Evolutionary conservation across 139 green algal genomes (phyloP), one percentile per base, ranked within the genome.

Genomic region (Spirogloea muscicola): DNA sequence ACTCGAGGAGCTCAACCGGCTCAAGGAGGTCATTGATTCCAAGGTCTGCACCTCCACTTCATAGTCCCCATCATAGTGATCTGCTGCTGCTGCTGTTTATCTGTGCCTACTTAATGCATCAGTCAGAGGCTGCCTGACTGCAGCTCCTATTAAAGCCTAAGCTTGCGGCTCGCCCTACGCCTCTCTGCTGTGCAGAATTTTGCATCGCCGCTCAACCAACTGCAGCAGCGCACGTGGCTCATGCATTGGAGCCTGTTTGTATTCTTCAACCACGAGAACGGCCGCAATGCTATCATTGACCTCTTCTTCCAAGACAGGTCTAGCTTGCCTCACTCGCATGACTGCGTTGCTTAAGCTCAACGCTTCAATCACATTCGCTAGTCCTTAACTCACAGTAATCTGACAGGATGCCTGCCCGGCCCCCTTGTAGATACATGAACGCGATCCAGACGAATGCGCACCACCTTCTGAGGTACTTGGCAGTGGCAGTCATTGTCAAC

Each of bases 241-340:
- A 89, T 98, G 86, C 95, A 99, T 85, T 98, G 94, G 95, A 72
- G 84, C 4, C 86, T 99, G 18, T 98, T 95, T 77, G 89, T 98
- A 33, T 97, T 96, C 88, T 98, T 96, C 86, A 98, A 98, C 88
- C 89, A 94, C 74, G 91, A 97, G 69, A 96, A 93, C 73, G 95
- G 95, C 16, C 83, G 89, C 61, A 95, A 95, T 81, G 76, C 84
- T 41, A 89, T 99, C 60, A 90, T 98, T 25, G 95, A 99, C 84
- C 82, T 98, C 5, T 96, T 97, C 85, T 86, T 98, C 52, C 88
- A 93, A 76, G 92, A 96, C 27, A 62, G 58, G 60, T 81, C 6
- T n/a, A n/a, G n/a, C n/a, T n/a, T n/a, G n/a, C n/a, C n/a, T n/a
- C n/a, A n/a, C n/a, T n/a, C n/a, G n/a, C n/a, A n/a, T n/a, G n/a